These are phyloP conservation scores for Cryptococcus depauperatus DNA, from an alignment of 1,284 basidiomycete species.

Conservation along the genomic window DNA sequence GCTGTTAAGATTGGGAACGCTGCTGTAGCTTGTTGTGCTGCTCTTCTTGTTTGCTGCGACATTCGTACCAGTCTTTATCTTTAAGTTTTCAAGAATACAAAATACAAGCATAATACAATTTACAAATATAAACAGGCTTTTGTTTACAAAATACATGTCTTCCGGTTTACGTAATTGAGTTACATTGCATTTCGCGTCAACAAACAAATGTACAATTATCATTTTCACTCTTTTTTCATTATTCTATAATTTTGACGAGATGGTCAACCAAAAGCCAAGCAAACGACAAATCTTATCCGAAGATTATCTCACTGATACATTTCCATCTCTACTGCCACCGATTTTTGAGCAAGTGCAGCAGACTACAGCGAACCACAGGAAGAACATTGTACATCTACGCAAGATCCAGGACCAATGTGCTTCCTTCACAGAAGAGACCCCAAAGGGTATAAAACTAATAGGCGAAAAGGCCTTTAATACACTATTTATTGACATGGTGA, in stretches of 20 bases:
- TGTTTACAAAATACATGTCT: constrained; percentile 8
- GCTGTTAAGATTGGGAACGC: constrained; percentile 34
- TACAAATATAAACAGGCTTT: constrained; percentile 1
- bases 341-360: constrained; percentile 77
- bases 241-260: not conserved
- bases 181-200: constrained; percentile 12
- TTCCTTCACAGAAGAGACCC: constrained; percentile 52
- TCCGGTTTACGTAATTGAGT: constrained; percentile 10
- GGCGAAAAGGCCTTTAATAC: constrained; percentile 79
- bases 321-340: constrained; percentile 48
- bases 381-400: constrained; percentile 80
- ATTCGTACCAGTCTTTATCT: no score
- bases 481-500: constrained; percentile 62
- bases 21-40: constrained; percentile 13
- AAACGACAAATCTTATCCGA: constrained; percentile 11
- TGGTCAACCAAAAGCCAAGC: constrained; percentile 19
- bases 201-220: constrained; percentile 3
- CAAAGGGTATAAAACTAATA: constrained; percentile 53
- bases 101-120: not conserved
- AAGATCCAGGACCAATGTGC: constrained; percentile 69
- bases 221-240: not conserved
- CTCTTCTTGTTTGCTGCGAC: constrained; percentile 19
- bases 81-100: not conserved
- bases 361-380: constrained; percentile 77
- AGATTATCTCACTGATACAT: constrained; percentile 33